Base-by-base conservation (phyloP, 2,329 filamentous ascomycete genomes). In the Nannizziopsis barbatae region DNA sequence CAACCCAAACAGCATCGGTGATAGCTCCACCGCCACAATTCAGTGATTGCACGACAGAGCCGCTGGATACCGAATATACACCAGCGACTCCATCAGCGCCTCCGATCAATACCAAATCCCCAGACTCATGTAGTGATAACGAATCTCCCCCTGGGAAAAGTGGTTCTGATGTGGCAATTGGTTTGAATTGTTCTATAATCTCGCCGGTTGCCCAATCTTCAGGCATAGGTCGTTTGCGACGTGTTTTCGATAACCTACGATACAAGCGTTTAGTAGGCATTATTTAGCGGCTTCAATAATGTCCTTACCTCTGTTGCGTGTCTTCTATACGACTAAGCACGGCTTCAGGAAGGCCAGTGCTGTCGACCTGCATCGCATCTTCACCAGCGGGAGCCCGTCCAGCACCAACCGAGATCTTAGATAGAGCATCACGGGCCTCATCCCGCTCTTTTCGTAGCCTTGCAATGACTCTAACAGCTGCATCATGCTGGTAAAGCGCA, bases 401-500 rank as follows among this genome's bases (percentile, higher is more conserved):
- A 22, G 74, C 74, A 20, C 80, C 80, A 39, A 95, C 80, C 1
- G 85, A 86, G 11, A 96, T 77, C 63, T 86, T 87, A 32, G 87
- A 87, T 45, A 98, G 71, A 11, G 92, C 86, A 67, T 92, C 84
- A 55, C 90, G 77, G 40, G 92, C 89, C 66, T 96, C 89, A 60
- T 98, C 89, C 54, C 92, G 75, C 73, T 98, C 92, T 63, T 79
- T 83, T n/a, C 85, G 84, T 64, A 98, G 65, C 42, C 90, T 80
- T 55, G 88, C 88, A 68, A 98, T 95, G 42, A 98, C 92, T 54
- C 92, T 78, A 43, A 94, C 82, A n/a, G 92, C 92, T 1, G 92
- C 90, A 73, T 98, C 92, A 59, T 96, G 86, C 69, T 96, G 90
- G 69, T 98, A 98, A 18, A 98, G 75, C 0, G 92, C 86, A 1